Evolutionary conservation across 139 green algal genomes (phyloP), one percentile per base, ranked within the genome.

Genomic region (Choricystis sp.): DNA sequence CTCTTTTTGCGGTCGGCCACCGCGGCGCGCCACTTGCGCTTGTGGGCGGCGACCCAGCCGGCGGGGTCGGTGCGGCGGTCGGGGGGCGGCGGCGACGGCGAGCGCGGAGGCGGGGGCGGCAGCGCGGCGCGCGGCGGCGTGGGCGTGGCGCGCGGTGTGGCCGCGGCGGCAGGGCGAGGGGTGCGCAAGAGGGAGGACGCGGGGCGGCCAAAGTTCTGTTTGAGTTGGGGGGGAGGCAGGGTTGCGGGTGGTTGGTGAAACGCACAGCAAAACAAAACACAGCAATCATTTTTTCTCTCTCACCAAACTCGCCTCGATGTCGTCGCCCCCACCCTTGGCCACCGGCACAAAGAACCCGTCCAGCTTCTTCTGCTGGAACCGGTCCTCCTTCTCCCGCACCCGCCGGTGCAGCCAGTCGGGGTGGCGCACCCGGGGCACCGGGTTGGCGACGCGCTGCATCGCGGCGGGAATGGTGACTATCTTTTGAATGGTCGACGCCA

Each of bases 391-490:
- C 67, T 92, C 86, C 26, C 82, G 16, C 31, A 76, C 74, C 73
- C 71, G 77, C 72, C 88, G 92, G 72, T 82, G 66, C 60, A 98
- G 86, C 92, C 92, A 98, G 78, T 98, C 89, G 2, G 92, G 92
- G 77, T 98, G 89, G 57, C 72, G 71, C 24, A 98, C 82, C 0
- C 86, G 68, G 0, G 81, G 83, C 31, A 91, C 83, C 0, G 87
- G 87, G 74, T 94, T 94, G 60, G 73, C 29, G 16, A 94, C 74
- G 56, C 60, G 79, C 77, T 98, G 91, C 88, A 97, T 89, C 57
- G 90, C 92, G 0, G 92, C 92, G 3, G 92, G 92, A 71, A 98
- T 97, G 75, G 89, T 96, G 74, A 98, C 96, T 81, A 98, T 98
- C 85, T 98, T 98, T 74, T 96, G 86, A 56, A 98, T 92, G 66